phyloP scores from a whole-genome alignment of 441 rosid species.

The Manihot esculenta region DNA sequence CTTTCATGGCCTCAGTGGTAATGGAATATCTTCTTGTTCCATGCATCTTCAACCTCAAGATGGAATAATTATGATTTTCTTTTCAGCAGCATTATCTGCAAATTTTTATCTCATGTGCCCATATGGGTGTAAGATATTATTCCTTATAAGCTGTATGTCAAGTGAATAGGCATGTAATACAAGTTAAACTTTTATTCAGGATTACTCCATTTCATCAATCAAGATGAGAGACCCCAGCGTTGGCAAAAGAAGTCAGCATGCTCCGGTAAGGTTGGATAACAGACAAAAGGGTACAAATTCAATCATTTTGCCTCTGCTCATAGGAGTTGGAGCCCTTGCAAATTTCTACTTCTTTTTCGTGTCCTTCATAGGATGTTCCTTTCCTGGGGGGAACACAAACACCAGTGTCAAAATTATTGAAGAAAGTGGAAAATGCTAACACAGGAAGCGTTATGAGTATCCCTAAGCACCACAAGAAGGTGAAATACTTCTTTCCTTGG shows the following conservation, averaged over 20 bases:
- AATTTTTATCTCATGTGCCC: not conserved
- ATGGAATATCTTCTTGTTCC: constrained; percentile 8
- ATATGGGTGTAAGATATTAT: not conserved
- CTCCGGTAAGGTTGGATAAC: constrained; percentile 35
- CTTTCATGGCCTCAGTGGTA: not conserved
- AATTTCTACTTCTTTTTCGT: constrained; percentile 6
- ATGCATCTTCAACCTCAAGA: not conserved
- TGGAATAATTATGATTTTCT: not conserved
- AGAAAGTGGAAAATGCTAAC: constrained; percentile 47
- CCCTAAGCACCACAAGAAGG: constrained; percentile 73
- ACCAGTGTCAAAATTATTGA: constrained; percentile 59
- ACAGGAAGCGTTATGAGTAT: constrained; percentile 47
- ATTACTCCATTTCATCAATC: constrained; percentile 57
- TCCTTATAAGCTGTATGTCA: not conserved
- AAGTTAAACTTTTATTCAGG: constrained; percentile 37
- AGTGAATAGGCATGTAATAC: constrained; percentile 3
- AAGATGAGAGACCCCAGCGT: constrained; percentile 51
- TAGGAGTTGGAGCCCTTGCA: not conserved
- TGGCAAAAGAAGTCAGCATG: constrained; percentile 41
- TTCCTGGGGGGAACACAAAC: constrained; percentile 44
- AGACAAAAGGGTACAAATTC: constrained; percentile 44
- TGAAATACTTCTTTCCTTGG: constrained; percentile 12
- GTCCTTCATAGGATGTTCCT: constrained; percentile 49
- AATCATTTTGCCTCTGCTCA: constrained; percentile 8
- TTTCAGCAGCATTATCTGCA: constrained; percentile 3